Evolutionary conservation across 148 eudicot species (phyloP).

Genomic region (Nepenthes gracilis): DNA sequence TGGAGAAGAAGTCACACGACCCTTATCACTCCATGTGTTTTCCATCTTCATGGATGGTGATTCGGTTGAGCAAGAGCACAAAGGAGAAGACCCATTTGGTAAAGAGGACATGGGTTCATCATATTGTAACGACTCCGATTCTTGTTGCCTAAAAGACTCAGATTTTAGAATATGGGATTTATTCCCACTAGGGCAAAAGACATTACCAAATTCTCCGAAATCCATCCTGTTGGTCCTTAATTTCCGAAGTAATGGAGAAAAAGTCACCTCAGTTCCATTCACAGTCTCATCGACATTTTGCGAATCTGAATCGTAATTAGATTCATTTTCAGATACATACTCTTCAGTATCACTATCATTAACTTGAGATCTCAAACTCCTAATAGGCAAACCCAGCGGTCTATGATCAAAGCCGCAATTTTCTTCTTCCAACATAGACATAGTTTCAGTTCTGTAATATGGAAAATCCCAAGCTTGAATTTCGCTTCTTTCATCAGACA

Average conservation of each 20-base stretch:
- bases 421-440: constrained; percentile 23
- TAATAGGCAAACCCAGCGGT: constrained; percentile 61
- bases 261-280: constrained; percentile 22
- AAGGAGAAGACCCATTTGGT: constrained; percentile 15
- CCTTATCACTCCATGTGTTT: constrained; percentile 2
- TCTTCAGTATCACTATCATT: constrained; percentile 29
- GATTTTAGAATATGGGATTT: not conserved
- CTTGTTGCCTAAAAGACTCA: constrained; percentile 1
- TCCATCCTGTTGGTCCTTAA: constrained; percentile 8
- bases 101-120: not conserved
- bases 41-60: constrained; percentile 2
- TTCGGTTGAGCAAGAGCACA: constrained; percentile 2
- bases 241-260: constrained; percentile 26
- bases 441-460: constrained; percentile 22
- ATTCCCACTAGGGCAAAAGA: not conserved
- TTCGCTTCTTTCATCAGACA: constrained; percentile 23
- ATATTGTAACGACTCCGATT: too few species aligned
- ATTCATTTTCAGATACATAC: constrained; percentile 16
- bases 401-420: constrained; percentile 18
- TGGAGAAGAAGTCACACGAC: not conserved
- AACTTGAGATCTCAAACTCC: constrained; percentile 53
- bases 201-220: constrained; percentile 13
- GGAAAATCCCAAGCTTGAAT: constrained; percentile 19
- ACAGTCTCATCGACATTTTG: constrained; percentile 37
- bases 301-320: constrained; percentile 14